A percentile compares a stretch with the other conserved stretches of the same genome.
These are phyloP conservation scores for Penicillium griseofulvum DNA, from an alignment of 2,329 filamentous ascomycete species.

Conservation along the genomic window DNA sequence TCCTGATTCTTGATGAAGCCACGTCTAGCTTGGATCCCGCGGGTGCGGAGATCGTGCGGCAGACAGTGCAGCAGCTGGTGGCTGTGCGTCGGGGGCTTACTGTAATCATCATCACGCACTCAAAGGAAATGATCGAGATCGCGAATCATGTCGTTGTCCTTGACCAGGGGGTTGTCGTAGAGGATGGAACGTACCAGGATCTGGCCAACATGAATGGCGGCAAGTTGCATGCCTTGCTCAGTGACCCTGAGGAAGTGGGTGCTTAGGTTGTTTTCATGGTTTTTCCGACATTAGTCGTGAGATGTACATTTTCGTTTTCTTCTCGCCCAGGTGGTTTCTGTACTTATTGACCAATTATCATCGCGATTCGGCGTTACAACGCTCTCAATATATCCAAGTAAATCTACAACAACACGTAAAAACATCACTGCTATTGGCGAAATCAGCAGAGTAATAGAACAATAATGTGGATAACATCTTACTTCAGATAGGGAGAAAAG, in stretches of 20 bases:
- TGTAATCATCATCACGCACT: slow-evolving; percentile 79
- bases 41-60: slow-evolving; percentile 62
- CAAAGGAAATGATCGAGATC: slow-evolving; percentile 79
- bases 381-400: not conserved
- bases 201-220: slow-evolving; percentile 49
- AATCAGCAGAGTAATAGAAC: not conserved
- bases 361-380: not conserved
- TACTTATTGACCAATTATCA: not conserved
- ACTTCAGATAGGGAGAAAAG: not conserved
- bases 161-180: slow-evolving; percentile 65
- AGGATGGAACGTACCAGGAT: slow-evolving; percentile 66
- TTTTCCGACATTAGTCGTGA: not conserved
- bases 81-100: slow-evolving; percentile 52
- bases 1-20: slow-evolving; percentile 83
- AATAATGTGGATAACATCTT: not conserved
- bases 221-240: slow-evolving; percentile 46
- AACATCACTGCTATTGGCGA: not conserved
- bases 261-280: not conserved
- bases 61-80: slow-evolving; percentile 59
- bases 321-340: not conserved
- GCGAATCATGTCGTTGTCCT: slow-evolving; percentile 70
- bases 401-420: not conserved
- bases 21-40: slow-evolving; percentile 75
- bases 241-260: slow-evolving; percentile 10
- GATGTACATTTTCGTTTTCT: not conserved